phyloP scores from a whole-genome alignment of 257 asterid species.

The Capsicum rhomboideum region DNA sequence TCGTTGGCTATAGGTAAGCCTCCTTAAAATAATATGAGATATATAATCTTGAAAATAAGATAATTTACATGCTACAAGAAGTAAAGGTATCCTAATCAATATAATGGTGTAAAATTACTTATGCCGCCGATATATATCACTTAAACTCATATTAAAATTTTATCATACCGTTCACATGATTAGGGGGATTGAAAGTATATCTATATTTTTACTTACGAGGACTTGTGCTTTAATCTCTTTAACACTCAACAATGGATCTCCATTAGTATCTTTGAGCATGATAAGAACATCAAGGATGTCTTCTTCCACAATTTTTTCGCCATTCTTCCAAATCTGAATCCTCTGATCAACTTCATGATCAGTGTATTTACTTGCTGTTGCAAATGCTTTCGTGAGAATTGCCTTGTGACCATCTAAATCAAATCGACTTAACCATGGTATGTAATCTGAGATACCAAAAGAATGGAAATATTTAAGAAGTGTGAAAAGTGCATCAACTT shows the following conservation, averaged over 20 bases:
- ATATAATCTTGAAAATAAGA: too few relatives aligned
- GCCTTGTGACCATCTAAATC: not conserved
- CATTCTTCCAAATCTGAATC: not conserved
- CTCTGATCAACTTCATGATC: not conserved
- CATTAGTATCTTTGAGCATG: not conserved
- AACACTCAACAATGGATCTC: not conserved
- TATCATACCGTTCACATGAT: too few relatives aligned
- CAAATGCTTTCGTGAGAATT: not conserved
- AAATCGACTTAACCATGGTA: not conserved
- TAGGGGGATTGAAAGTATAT: too few relatives aligned
- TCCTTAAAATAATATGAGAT: too few relatives aligned
- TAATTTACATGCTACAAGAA: too few relatives aligned
- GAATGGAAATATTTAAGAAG: not conserved
- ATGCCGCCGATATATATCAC: too few relatives aligned
- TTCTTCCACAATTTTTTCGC: not conserved
- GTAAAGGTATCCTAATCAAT: too few relatives aligned
- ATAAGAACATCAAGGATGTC: constrained; percentile 3
- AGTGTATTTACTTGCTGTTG: not conserved
- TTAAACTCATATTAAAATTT: too few relatives aligned
- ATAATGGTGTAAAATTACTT: too few relatives aligned
- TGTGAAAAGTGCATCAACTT: not conserved
- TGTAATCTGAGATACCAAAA: not conserved
- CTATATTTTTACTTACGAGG: not conserved
- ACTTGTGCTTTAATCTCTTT: not conserved
- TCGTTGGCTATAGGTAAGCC: too few relatives aligned